phyloP scores from a whole-genome alignment of 163 green algal species.

The Chloroidium sp. region DNA sequence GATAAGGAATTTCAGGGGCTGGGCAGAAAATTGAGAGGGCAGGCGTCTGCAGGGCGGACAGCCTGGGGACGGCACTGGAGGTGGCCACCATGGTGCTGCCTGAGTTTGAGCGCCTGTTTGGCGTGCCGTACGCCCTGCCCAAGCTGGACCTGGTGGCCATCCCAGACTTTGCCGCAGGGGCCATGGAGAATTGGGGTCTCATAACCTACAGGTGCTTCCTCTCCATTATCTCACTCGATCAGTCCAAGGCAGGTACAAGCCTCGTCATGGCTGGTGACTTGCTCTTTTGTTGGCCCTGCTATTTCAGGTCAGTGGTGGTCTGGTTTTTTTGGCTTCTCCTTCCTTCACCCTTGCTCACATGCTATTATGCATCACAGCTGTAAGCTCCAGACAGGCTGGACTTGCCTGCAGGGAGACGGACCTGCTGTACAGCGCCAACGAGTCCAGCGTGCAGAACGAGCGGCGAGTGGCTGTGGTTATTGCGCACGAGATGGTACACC shows the following conservation, averaged over 20 bases:
- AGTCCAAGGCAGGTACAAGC: background rate
- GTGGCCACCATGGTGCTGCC: conserved; percentile 29
- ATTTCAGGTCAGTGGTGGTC: no score
- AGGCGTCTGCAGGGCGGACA: conserved; percentile 8
- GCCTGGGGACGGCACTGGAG: conserved; percentile 21
- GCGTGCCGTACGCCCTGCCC: conserved; percentile 57
- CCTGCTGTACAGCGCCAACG: conserved; percentile 33
- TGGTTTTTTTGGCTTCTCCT: no score
- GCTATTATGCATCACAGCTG: no score
- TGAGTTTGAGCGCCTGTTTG: conserved; percentile 43
- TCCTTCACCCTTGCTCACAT: no score
- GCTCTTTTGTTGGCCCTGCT: no score
- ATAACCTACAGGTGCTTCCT: conserved; percentile 46
- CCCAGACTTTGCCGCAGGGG: conserved; percentile 71
- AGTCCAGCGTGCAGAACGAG: conserved; percentile 16
- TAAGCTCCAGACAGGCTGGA: no score
- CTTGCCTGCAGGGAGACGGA: conserved; percentile 28
- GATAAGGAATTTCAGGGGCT: no score
- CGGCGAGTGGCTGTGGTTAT: conserved; percentile 44
- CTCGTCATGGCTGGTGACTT: background rate
- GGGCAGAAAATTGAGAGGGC: no score
- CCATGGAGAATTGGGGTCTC: conserved; percentile 96
- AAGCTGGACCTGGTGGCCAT: conserved; percentile 90
- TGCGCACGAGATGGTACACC: conserved; percentile 59
- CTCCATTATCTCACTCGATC: background rate